These are phyloP conservation scores for Houttuynia cordata DNA, from an alignment of 164 flowering plant species.

Conservation along the genomic window DNA sequence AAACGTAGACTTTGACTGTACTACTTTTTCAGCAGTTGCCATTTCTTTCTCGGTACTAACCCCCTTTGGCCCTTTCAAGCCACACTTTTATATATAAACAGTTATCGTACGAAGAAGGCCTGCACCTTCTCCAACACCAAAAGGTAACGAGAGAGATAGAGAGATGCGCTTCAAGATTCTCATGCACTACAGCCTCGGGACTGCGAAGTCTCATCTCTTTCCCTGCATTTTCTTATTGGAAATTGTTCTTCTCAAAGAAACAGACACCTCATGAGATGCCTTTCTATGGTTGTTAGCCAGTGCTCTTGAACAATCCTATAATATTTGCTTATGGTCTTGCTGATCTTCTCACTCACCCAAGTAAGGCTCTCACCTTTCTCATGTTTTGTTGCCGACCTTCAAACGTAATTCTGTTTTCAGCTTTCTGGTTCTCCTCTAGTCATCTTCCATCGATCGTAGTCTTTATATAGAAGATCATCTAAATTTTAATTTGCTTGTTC, in stretches of 20 bases:
- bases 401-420: too few species aligned
- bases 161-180: not conserved
- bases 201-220: not conserved
- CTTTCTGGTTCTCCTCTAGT: too few species aligned
- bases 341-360: constrained; percentile 27
- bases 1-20: not conserved
- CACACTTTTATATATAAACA: not conserved
- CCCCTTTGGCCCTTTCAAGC: not conserved
- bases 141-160: not conserved
- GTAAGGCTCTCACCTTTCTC: constrained; percentile 17
- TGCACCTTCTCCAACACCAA: not conserved
- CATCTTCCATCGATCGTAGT: too few species aligned
- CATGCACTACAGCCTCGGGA: not conserved
- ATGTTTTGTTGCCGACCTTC: too few species aligned
- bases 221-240: constrained; percentile 26
- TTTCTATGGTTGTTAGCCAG: constrained; percentile 26
- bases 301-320: constrained; percentile 38
- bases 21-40: not conserved
- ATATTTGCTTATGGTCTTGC: constrained; percentile 62
- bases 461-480: too few species aligned
- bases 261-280: constrained; percentile 15
- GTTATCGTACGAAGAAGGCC: too few species aligned
- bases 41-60: too few species aligned
- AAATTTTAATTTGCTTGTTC: too few species aligned
- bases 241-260: constrained; percentile 23